Evolutionary conservation across 139 green algal species (phyloP), one percentile per base, ranked within the genome.

Genomic region (Chlorella sorokiniana): DNA sequence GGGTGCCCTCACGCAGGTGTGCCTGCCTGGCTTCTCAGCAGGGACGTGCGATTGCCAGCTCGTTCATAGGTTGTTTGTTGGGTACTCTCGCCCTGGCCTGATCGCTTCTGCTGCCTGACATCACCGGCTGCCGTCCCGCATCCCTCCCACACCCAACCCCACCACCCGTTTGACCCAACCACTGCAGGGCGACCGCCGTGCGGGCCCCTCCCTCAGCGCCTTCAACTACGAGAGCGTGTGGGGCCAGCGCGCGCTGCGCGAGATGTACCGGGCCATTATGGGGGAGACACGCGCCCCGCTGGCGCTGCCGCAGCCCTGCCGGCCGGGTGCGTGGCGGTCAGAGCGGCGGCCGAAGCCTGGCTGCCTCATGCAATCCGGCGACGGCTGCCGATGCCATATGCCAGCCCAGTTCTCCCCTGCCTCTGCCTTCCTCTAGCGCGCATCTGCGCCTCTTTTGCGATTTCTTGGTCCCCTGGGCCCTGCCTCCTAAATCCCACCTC

Each of bases 1-100:
- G 80, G 94, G 94, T 0, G 95, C 95, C 14, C 90, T 98, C 23
- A 98, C 94, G 1, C 86, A 85, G 75, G 78, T 69, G 48, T 23
- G n/a, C 3, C 7, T 42, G 3, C 42, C 29, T 8, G 44, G 42
- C 44, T 27, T 27, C 22, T 31, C 33, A 31, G n/a, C n/a, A n/a
- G n/a, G n/a, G n/a, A n/a, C n/a, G n/a, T n/a, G n/a, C n/a, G n/a
- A n/a, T n/a, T n/a, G n/a, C n/a, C n/a, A n/a, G n/a, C n/a, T n/a
- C n/a, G n/a, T n/a, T n/a, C n/a, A n/a, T n/a, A 59, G 14, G 48
- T 59, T 59, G 48, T 11, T 59, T 59, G 48, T 59, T 59, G 11
- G 11, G 11, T 59, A 16, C 48, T 25, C 16, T 59, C 48, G 16
- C 11, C 48, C 14, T 59, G 11, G 11, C 48, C 14, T 59, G 48